phyloP scores from a whole-genome alignment of 2,329 filamentous ascomycete species.

The Xylaria polymorpha region DNA sequence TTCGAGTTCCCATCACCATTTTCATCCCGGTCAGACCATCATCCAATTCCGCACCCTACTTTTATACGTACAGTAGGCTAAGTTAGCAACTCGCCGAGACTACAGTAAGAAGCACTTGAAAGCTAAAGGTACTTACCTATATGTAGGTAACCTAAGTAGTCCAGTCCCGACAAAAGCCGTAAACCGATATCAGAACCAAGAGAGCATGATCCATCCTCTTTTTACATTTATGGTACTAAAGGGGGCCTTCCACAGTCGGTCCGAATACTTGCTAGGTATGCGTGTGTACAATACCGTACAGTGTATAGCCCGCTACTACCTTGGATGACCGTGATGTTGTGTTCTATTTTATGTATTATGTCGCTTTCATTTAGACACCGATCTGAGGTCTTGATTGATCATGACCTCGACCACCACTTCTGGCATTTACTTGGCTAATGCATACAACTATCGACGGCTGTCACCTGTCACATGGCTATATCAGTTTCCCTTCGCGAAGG shows the following conservation, averaged over 20 bases:
- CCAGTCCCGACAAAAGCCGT: neutral
- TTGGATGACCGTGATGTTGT: neutral
- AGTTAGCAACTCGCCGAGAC: neutral
- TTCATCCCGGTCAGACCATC: constrained; percentile 1
- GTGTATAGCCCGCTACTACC: neutral
- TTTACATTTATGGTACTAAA: neutral
- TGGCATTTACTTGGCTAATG: neutral
- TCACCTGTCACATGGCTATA: neutral
- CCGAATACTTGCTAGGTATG: constrained; percentile 10
- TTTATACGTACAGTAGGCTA: too few species aligned
- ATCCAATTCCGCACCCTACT: neutral
- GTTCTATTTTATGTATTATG: neutral
- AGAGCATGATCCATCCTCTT: neutral
- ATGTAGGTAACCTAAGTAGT: too few species aligned
- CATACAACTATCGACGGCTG: neutral
- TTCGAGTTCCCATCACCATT: constrained; percentile 14
- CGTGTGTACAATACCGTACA: neutral
- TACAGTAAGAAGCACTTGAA: constrained; percentile 1
- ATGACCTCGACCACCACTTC: neutral
- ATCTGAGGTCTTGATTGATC: neutral
- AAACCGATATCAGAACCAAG: constrained; percentile 9
- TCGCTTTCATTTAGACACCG: neutral
- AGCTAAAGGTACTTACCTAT: too few species aligned
- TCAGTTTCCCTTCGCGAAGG: neutral
- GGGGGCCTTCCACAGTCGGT: neutral